phyloP scores from a whole-genome alignment of 2,329 filamentous ascomycete genomes.

The Colletotrichum cereale region DNA sequence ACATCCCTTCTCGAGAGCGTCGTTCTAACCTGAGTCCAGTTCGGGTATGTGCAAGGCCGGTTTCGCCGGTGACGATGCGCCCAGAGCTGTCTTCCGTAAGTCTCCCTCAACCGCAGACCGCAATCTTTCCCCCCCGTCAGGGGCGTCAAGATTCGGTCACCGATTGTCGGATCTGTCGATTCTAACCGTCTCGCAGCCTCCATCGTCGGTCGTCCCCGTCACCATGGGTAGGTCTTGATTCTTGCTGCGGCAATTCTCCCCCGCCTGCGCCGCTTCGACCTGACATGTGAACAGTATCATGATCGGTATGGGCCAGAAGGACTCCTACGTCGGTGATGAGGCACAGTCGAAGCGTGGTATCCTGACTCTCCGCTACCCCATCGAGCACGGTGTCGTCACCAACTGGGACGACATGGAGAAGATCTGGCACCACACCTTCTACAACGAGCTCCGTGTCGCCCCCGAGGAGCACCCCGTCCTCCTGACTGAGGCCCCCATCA shows the following conservation, averaged over 20 bases:
- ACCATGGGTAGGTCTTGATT: slow-evolving; percentile 88
- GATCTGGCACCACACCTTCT: slow-evolving; percentile 99
- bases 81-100: slow-evolving; percentile 99
- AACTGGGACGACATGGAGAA: slow-evolving; percentile 99
- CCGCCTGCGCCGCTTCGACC: slow-evolving; percentile 42
- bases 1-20: slow-evolving; percentile 10
- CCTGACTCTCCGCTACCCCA: slow-evolving; percentile 98
- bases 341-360: slow-evolving; percentile 99
- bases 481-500: slow-evolving; percentile 99
- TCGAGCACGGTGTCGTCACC: slow-evolving; percentile 99
- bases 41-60: slow-evolving; percentile 99
- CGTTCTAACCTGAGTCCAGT: slow-evolving; percentile 69
- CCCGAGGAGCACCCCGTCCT: slow-evolving; percentile 99
- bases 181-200: slow-evolving; percentile 76
- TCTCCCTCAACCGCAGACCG: slow-evolving; percentile 54
- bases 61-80: slow-evolving; percentile 99
- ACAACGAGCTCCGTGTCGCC: slow-evolving; percentile 99
- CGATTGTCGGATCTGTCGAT: slow-evolving; percentile 7
- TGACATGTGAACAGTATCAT: slow-evolving; percentile 82
- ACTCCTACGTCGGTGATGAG: slow-evolving; percentile 99
- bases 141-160: slow-evolving; percentile 18
- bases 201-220: slow-evolving; percentile 99
- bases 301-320: slow-evolving; percentile 99
- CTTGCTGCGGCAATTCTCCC: slow-evolving; percentile 18
- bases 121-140: slow-evolving; percentile 19